Conservation (phyloP, 257 asterid genomes). For the Gardenia jasminoides region DNA sequence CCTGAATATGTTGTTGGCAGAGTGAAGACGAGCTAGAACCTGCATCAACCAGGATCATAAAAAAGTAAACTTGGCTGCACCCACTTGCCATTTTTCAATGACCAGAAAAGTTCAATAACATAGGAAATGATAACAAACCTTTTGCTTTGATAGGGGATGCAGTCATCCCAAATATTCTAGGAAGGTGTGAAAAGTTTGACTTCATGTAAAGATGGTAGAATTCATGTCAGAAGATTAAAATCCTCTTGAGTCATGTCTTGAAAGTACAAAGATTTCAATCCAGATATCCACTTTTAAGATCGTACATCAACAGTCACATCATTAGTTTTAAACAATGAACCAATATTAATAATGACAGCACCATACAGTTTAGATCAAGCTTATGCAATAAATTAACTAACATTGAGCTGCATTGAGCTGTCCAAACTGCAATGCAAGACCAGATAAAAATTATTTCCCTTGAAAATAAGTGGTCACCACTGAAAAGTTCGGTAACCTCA, state of each 20-base stretch:
- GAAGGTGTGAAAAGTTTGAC: conserved; percentile 36
- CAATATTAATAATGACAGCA: not conserved
- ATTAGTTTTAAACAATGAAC: too few relatives aligned
- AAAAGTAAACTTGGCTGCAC: not conserved
- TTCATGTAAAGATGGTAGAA: conserved; percentile 51
- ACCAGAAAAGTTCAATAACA: not conserved
- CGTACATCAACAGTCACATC: not conserved
- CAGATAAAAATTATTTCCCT: not conserved
- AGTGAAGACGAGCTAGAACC: conserved; percentile 36
- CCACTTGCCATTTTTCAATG: conserved; percentile 2
- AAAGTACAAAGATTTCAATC: not conserved
- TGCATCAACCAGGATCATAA: conserved; percentile 23
- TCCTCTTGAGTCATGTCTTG: not conserved
- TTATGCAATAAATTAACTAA: not conserved
- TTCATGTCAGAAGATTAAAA: conserved; percentile 42
- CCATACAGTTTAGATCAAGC: not conserved
- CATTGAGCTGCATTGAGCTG: not conserved
- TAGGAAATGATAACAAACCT: conserved; percentile 36
- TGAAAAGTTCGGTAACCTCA: not conserved
- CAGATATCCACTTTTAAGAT: not conserved
- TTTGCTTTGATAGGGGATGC: conserved; percentile 94
- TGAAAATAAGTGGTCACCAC: not conserved
- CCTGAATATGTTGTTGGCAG: conserved; percentile 51
- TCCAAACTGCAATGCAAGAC: not conserved
- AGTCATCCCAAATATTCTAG: conserved; percentile 90